Percentiles rank a stretch among this genome's conserved stretches.
These are phyloP conservation scores for Hanseniaspora sp. DNA, from an alignment of 1,139 yeast genomes.

Conservation along the genomic window DNA sequence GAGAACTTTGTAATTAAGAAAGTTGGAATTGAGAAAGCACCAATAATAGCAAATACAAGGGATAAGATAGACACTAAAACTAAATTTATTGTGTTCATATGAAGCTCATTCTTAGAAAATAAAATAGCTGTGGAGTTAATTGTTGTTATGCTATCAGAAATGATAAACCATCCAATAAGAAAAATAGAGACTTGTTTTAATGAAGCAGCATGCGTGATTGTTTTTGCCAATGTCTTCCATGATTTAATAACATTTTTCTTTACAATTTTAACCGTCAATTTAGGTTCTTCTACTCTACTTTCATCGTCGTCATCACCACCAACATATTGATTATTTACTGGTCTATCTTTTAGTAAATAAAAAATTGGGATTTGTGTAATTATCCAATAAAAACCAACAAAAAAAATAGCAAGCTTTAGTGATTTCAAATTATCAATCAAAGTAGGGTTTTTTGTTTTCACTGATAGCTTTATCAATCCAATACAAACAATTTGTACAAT, in stretches of 20 bases:
- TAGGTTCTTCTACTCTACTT: slow-evolving; percentile 15
- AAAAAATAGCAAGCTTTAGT: slow-evolving; percentile 44
- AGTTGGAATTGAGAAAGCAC: slow-evolving; percentile 47
- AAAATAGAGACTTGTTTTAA: slow-evolving; percentile 51
- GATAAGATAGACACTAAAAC: slow-evolving; percentile 52
- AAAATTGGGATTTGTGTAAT: slow-evolving; percentile 50
- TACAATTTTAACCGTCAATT: neutral
- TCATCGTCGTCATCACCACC: slow-evolving; percentile 14
- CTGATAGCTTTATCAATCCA: slow-evolving; percentile 29
- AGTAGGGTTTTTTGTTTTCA: slow-evolving; percentile 19
- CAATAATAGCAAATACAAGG: slow-evolving; percentile 50
- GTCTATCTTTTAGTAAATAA: slow-evolving; percentile 33
- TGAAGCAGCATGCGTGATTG: slow-evolving; percentile 45
- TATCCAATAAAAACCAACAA: slow-evolving; percentile 65
- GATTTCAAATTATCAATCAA: slow-evolving; percentile 37
- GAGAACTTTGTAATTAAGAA: slow-evolving; percentile 35
- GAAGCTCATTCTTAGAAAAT: slow-evolving; percentile 54
- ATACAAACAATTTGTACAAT: slow-evolving; percentile 50
- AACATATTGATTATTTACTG: neutral
- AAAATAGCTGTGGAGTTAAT: slow-evolving; percentile 63
- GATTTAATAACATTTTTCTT: slow-evolving; percentile 40
- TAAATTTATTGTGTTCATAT: slow-evolving; percentile 52
- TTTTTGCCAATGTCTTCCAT: slow-evolving; percentile 44
- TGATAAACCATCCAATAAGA: slow-evolving; percentile 56
- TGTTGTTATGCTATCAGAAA: slow-evolving; percentile 60